Percentiles rank a stretch among this genome's conserved stretches.
Evolutionary conservation across 225 moss, liverwort and hornwort genomes (phyloP).

Genomic region (Polytrichum commune): DNA sequence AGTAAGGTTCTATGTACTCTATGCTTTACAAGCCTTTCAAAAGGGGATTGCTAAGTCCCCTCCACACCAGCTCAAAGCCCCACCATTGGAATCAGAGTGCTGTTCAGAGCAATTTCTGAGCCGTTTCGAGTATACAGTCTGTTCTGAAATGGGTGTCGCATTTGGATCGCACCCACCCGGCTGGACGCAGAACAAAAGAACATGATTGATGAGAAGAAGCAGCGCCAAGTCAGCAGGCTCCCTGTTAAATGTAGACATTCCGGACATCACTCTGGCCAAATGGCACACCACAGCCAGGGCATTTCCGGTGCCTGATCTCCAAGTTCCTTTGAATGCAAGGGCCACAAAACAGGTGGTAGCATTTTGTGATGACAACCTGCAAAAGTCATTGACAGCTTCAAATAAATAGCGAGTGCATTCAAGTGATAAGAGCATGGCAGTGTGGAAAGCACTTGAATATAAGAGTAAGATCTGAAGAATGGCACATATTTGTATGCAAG

Average conservation of each 20-base stretch:
- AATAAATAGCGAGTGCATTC: neutral
- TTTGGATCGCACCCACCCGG: conserved; percentile 21
- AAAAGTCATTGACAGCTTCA: conserved; percentile 13
- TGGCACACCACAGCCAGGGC: conserved; percentile 95
- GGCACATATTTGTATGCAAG: neutral
- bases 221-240: conserved; percentile 7
- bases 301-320: conserved; percentile 95
- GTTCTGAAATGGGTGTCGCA: conserved; percentile 10
- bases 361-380: conserved; percentile 99
- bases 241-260: conserved; percentile 79
- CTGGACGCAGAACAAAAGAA: conserved; percentile 31
- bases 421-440: too few species aligned
- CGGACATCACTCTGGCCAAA: conserved; percentile 98
- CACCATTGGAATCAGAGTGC: conserved; percentile 24
- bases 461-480: too few species aligned
- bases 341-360: conserved; percentile 94
- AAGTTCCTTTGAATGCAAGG: conserved; percentile 96
- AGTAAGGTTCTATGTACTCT: too few species aligned
- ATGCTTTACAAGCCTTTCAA: conserved; percentile 36
- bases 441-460: too few species aligned
- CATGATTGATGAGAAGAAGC: conserved; percentile 7
- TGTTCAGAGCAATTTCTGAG: conserved; percentile 38
- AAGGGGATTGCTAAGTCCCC: conserved; percentile 17
- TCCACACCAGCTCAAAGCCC: conserved; percentile 25
- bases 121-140: conserved; percentile 35